A percentile compares a stretch with the other conserved stretches of the same genome.
phyloP scores from a whole-genome alignment of 2,329 filamentous ascomycete genomes.

The Epichloe hybrida region DNA sequence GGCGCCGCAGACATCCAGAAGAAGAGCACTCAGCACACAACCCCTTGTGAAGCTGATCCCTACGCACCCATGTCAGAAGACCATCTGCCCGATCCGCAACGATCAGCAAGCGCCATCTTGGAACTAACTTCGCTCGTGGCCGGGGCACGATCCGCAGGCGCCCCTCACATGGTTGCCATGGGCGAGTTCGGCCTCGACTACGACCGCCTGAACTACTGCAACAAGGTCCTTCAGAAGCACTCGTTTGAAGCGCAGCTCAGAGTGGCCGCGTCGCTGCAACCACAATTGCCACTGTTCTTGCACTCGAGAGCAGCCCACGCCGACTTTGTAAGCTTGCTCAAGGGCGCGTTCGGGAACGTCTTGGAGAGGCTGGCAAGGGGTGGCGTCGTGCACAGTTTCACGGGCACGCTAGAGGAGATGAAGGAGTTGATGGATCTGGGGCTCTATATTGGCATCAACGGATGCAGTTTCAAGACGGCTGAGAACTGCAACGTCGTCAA shows the following conservation, averaged over 20 bases:
- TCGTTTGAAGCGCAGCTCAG: conserved; percentile 76
- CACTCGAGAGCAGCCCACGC: conserved; percentile 78
- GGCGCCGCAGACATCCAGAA: conserved; percentile 37
- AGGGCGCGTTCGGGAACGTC: conserved; percentile 38
- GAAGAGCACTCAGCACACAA: conserved; percentile 25
- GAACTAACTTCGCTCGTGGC: conserved; percentile 53
- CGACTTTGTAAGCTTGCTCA: conserved; percentile 68
- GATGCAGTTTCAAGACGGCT: conserved; percentile 87
- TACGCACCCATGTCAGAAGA: conserved; percentile 35
- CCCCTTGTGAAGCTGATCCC: conserved; percentile 40
- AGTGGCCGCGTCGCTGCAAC: conserved; percentile 52
- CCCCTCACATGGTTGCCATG: conserved; percentile 53
- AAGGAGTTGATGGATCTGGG: conserved; percentile 63
- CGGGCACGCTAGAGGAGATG: conserved; percentile 78
- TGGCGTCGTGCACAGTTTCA: conserved; percentile 91
- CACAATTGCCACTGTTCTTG: conserved; percentile 78
- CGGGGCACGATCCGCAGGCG: conserved; percentile 35
- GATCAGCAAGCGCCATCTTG: conserved; percentile 36
- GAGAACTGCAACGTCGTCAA: conserved; percentile 81
- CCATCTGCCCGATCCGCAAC: conserved; percentile 27
- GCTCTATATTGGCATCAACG: conserved; percentile 88
- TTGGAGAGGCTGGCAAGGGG: conserved; percentile 56
- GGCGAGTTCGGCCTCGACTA: conserved; percentile 96
- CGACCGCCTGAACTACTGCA: conserved; percentile 74
- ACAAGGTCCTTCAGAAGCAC: conserved; percentile 65